These are phyloP conservation scores for Ceriops tagal DNA, from an alignment of 345 rosid genomes.

Conservation along the genomic window DNA sequence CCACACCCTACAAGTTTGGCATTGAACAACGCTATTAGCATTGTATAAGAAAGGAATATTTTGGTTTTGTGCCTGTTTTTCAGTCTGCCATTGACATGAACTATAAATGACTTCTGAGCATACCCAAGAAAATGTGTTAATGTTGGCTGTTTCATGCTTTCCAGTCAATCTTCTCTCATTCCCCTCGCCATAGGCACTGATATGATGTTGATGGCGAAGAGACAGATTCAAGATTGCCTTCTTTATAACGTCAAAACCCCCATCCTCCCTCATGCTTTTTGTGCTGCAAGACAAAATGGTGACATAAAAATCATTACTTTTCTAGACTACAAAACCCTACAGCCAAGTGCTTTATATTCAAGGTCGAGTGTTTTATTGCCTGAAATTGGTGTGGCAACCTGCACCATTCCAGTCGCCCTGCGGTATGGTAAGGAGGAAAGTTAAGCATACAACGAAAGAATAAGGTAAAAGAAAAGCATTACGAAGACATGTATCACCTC, in stretches of 20 bases:
- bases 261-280: conserved; percentile 91
- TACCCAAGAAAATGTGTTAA: conserved; percentile 93
- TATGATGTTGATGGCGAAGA: conserved; percentile 83
- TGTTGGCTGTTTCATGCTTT: conserved; percentile 96
- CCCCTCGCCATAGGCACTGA: conserved; percentile 96
- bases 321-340: background rate
- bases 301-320: background rate
- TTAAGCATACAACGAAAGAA: background rate
- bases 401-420: conserved; percentile 99
- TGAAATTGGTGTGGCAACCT: conserved; percentile 96
- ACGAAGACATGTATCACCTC: conserved; percentile 43
- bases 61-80: background rate
- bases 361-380: conserved; percentile 28
- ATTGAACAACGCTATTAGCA: conserved; percentile 5
- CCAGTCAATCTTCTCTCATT: conserved; percentile 96
- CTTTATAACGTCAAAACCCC: conserved; percentile 83
- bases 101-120: conserved; percentile 10
- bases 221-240: conserved; percentile 90
- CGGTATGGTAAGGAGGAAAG: conserved; percentile 8
- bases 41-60: background rate
- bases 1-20: conserved; percentile 63
- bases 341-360: background rate
- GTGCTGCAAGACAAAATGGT: conserved; percentile 47
- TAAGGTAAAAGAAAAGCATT: background rate
- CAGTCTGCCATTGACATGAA: background rate